phyloP scores from a whole-genome alignment of 345 rosid species.

The Theobroma cacao region DNA sequence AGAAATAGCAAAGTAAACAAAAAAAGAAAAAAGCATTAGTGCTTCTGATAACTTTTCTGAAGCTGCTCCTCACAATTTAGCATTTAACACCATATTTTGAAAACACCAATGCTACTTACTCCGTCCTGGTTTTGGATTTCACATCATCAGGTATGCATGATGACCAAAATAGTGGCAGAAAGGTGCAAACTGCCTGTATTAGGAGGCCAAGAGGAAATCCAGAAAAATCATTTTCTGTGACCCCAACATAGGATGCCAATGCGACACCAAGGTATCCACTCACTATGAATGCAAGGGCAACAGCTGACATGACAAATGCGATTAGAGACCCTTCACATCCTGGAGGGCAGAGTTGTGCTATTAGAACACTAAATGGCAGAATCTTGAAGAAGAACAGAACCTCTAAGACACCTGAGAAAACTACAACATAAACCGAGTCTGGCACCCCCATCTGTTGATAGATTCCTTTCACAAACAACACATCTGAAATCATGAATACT shows the following conservation, averaged over 20 bases:
- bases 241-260: constrained; percentile 59
- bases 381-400: constrained; percentile 68
- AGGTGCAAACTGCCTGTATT: constrained; percentile 62
- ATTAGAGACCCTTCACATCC: constrained; percentile 93
- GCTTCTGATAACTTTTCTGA: too few relatives aligned
- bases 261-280: constrained; percentile 80
- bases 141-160: constrained; percentile 53
- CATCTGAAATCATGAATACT: constrained; percentile 65
- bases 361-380: constrained; percentile 72
- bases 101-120: constrained; percentile 16
- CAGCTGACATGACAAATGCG: constrained; percentile 76
- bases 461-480: constrained; percentile 61
- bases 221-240: constrained; percentile 65
- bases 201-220: constrained; percentile 56
- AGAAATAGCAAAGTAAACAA: background rate
- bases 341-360: constrained; percentile 65
- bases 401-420: constrained; percentile 71
- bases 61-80: background rate
- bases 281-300: constrained; percentile 66
- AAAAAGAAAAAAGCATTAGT: background rate
- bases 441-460: constrained; percentile 61
- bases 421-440: constrained; percentile 52
- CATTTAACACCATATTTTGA: background rate
- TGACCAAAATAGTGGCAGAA: constrained; percentile 53
- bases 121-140: constrained; percentile 31